A percentile compares a stretch with the other conserved stretches of the same genome.
These are phyloP conservation scores for Yarrowia osloensis DNA, from an alignment of 805 yeast genomes.

Conservation along the genomic window DNA sequence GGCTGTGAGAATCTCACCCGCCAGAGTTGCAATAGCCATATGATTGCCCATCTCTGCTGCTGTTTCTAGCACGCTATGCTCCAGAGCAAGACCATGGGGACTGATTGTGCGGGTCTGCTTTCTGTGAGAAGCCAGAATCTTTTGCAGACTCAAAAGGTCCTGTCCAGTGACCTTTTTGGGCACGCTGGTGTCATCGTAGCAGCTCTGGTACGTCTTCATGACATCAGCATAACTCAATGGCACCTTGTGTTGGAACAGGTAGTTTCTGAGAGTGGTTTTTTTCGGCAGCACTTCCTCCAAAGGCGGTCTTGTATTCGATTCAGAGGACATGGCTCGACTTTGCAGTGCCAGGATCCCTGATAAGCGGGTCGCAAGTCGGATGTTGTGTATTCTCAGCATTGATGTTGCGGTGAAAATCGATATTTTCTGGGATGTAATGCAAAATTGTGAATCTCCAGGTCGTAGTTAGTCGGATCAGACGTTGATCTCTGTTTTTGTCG, in stretches of 20 bases:
- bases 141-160: slow-evolving; percentile 69
- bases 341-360: not conserved
- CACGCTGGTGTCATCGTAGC: slow-evolving; percentile 34
- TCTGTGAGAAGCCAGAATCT: slow-evolving; percentile 63
- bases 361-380: not conserved
- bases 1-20: slow-evolving; percentile 47
- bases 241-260: slow-evolving; percentile 37
- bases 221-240: slow-evolving; percentile 37
- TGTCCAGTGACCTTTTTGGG: slow-evolving; percentile 55
- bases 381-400: slow-evolving; percentile 12
- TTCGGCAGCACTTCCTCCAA: slow-evolving; percentile 28
- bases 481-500: not conserved
- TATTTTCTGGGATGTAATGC: not conserved
- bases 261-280: slow-evolving; percentile 35
- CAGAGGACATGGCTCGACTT: not conserved
- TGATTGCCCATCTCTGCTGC: slow-evolving; percentile 83
- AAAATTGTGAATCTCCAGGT: not conserved
- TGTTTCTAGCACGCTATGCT: slow-evolving; percentile 70
- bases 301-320: not conserved
- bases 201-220: slow-evolving; percentile 34
- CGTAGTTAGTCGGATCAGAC: not conserved
- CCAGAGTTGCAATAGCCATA: slow-evolving; percentile 74
- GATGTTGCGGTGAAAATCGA: not conserved
- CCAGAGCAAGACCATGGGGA: slow-evolving; percentile 58
- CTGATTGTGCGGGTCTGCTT: slow-evolving; percentile 61